Evolutionary conservation across 2,329 filamentous ascomycete species (phyloP).

Genomic region (Colletotrichum plurivorum): DNA sequence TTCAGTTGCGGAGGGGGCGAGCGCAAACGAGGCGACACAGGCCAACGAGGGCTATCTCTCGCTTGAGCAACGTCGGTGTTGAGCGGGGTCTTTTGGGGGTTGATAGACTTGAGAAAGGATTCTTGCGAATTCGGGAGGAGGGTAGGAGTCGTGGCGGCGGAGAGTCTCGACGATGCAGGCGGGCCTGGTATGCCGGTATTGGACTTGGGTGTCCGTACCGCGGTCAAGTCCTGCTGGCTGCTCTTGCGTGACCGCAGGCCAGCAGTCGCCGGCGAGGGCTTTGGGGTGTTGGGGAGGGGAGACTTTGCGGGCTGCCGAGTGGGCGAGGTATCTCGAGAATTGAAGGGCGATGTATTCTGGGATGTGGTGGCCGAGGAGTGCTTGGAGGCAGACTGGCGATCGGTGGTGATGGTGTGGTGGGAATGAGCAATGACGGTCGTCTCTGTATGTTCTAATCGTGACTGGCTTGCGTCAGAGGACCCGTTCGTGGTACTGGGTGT

Average conservation of each 20-base stretch:
- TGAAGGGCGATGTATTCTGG: conserved; percentile 52
- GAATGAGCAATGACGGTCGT: conserved; percentile 45
- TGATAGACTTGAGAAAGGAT: conserved; percentile 70
- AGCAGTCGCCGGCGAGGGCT: conserved; percentile 50
- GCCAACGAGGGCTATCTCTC: conserved; percentile 78
- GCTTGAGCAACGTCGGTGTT: conserved; percentile 57
- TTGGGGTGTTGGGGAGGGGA: conserved; percentile 50
- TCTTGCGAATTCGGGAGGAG: conserved; percentile 75
- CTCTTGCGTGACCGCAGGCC: conserved; percentile 73
- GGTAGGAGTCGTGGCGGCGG: conserved; percentile 76
- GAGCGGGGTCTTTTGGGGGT: conserved; percentile 73
- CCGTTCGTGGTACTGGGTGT: conserved; percentile 49
- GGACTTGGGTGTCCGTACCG: conserved; percentile 65
- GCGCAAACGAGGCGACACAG: conserved; percentile 81
- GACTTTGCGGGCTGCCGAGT: conserved; percentile 55
- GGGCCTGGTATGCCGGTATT: conserved; percentile 71
- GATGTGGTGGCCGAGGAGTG: conserved; percentile 55
- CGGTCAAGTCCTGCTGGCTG: conserved; percentile 75
- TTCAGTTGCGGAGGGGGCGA: conserved; percentile 77
- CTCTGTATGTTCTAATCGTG: conserved; percentile 35
- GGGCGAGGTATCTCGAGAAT: conserved; percentile 64
- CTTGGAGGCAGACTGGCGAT: conserved; percentile 50
- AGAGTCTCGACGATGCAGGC: conserved; percentile 76
- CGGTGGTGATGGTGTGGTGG: conserved; percentile 46
- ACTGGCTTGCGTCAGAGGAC: conserved; percentile 44